Conservation (phyloP, 2,329 filamentous ascomycete genomes). For the Gaeumannomyces sp. region DNA sequence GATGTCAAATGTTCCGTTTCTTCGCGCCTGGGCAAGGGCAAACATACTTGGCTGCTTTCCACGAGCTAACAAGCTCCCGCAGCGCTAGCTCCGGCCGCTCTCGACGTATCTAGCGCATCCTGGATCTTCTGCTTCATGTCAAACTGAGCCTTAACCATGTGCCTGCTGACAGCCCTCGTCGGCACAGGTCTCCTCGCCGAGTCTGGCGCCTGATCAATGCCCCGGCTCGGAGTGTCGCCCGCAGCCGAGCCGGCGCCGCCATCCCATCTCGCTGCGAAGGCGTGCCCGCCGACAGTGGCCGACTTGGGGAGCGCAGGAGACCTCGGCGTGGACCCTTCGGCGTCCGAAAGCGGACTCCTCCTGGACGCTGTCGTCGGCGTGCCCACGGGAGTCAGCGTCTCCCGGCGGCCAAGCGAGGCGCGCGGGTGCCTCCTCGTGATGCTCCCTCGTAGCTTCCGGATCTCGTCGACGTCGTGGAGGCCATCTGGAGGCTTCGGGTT, state of each 20-base stretch:
- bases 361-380: slow-evolving; percentile 39
- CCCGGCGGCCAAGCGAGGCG: slow-evolving; percentile 48
- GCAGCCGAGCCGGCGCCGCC: slow-evolving; percentile 48
- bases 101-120: slow-evolving; percentile 72
- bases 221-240: slow-evolving; percentile 33
- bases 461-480: slow-evolving; percentile 84
- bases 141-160: slow-evolving; percentile 51
- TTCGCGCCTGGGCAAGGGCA: background rate
- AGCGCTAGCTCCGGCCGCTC: slow-evolving; percentile 80
- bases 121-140: slow-evolving; percentile 57
- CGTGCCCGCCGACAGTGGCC: background rate
- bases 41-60: slow-evolving; percentile 74
- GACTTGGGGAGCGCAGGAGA: slow-evolving; percentile 32
- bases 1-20: background rate
- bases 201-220: slow-evolving; percentile 25
- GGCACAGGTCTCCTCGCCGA: slow-evolving; percentile 28
- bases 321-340: slow-evolving; percentile 24
- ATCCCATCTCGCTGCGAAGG: slow-evolving; percentile 56
- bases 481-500: slow-evolving; percentile 86
- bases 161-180: slow-evolving; percentile 42
- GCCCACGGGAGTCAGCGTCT: slow-evolving; percentile 52
- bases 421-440: slow-evolving; percentile 84
- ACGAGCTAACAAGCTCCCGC: slow-evolving; percentile 72
- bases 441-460: slow-evolving; percentile 71
- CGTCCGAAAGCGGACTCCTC: slow-evolving; percentile 36